Conservation (phyloP, 768 basidiomycete species). For the Candolleomyces efflorescens region DNA sequence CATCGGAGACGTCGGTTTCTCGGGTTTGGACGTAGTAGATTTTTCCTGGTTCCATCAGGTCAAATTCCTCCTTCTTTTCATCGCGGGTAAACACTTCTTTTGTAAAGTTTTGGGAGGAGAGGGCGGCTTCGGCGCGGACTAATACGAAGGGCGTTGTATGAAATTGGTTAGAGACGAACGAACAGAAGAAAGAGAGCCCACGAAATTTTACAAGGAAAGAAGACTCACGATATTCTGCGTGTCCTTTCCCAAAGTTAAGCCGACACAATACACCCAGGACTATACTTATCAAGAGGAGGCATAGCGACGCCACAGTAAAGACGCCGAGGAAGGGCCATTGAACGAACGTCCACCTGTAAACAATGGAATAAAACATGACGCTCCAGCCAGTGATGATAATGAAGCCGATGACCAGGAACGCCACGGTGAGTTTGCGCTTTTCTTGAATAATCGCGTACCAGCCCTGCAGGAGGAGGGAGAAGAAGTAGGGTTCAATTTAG, state of each 20-base stretch:
- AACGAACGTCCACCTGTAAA: constrained; percentile 42
- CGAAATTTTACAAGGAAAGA: neutral
- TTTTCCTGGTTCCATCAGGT: neutral
- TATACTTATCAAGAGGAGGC: constrained; percentile 36
- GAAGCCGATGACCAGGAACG: constrained; percentile 40
- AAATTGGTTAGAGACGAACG: neutral
- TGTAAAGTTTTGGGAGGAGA: constrained; percentile 34
- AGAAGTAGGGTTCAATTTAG: no score
- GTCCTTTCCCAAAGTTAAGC: constrained; percentile 50
- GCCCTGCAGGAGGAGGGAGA: constrained; percentile 29
- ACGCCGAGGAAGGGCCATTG: constrained; percentile 48
- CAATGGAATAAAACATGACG: constrained; percentile 42
- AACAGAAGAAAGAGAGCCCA: neutral
- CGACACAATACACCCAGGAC: constrained; percentile 46
- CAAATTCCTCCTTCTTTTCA: constrained; percentile 9
- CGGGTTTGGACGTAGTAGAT: constrained; percentile 5
- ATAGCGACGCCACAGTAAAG: constrained; percentile 41
- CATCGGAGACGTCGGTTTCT: neutral
- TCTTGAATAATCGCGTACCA: constrained; percentile 52
- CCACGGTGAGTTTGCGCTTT: constrained; percentile 26
- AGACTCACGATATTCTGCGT: constrained; percentile 50
- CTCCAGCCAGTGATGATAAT: constrained; percentile 34
- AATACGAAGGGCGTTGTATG: neutral
- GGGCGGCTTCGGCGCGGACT: constrained; percentile 37
- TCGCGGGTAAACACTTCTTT: constrained; percentile 35